Conservation (phyloP, 2,329 filamentous ascomycete species). For the Lachnellula cervina region DNA sequence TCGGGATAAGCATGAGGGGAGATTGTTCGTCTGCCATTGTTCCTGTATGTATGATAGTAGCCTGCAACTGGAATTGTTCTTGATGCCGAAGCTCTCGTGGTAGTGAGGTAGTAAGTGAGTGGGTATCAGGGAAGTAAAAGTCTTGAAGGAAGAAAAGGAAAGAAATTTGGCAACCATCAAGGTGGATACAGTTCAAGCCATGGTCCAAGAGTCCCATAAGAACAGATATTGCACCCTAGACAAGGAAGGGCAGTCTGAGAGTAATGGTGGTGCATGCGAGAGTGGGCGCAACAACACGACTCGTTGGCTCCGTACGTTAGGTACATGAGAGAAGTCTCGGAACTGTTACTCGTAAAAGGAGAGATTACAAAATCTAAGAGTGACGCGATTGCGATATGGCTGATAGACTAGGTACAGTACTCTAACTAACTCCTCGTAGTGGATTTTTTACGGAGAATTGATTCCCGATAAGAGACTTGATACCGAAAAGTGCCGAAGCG, state of each 20-base stretch:
- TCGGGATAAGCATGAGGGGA: constrained; percentile 22
- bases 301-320: background rate
- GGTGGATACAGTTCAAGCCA: background rate
- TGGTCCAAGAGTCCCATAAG: background rate
- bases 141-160: background rate
- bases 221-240: background rate
- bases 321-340: background rate
- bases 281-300: no score
- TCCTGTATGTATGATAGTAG: background rate
- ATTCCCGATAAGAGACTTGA: background rate
- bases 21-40: constrained; percentile 12
- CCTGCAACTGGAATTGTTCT: background rate
- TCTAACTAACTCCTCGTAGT: no score
- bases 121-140: background rate
- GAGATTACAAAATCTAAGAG: no score
- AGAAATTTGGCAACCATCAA: background rate
- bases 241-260: background rate
- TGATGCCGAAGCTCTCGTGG: no score
- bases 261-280: background rate
- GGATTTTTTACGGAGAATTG: no score
- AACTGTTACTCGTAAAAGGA: background rate
- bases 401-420: no score
- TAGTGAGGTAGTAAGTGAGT: no score
- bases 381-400: no score
- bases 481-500: background rate